Percentiles rank a stretch among this genome's conserved stretches.
Evolutionary conservation across 2,329 filamentous ascomycete species (phyloP).

Genomic region (Colletotrichum tanaceti): DNA sequence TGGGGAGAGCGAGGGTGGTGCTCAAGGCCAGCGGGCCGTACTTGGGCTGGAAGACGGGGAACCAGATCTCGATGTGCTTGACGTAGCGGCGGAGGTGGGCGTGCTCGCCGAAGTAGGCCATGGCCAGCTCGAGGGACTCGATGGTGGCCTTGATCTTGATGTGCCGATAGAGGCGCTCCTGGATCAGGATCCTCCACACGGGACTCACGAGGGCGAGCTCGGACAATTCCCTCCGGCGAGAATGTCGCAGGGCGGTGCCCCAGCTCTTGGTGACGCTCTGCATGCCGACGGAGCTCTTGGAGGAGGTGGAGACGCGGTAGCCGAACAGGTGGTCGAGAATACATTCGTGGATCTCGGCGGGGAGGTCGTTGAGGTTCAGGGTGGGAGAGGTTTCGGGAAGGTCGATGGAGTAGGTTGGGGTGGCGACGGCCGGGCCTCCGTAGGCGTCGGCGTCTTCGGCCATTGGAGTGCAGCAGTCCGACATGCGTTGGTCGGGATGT

Average conservation of each 20-base stretch:
- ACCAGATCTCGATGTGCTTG: slow-evolving; percentile 81
- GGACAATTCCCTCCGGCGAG: slow-evolving; percentile 74
- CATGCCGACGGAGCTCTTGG: slow-evolving; percentile 65
- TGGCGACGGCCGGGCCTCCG: slow-evolving; percentile 45
- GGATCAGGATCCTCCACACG: slow-evolving; percentile 75
- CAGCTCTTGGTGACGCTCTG: slow-evolving; percentile 68
- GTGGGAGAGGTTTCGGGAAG: slow-evolving; percentile 36
- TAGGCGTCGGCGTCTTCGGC: slow-evolving; percentile 46
- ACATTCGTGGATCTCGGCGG: slow-evolving; percentile 77
- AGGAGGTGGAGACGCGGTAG: slow-evolving; percentile 71
- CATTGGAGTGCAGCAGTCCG: slow-evolving; percentile 52
- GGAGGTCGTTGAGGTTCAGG: slow-evolving; percentile 62
- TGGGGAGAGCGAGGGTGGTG: slow-evolving; percentile 60
- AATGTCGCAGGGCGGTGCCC: slow-evolving; percentile 74
- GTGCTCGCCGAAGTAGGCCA: slow-evolving; percentile 69
- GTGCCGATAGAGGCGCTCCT: slow-evolving; percentile 78
- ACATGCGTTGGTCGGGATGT: slow-evolving; percentile 62
- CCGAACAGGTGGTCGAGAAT: slow-evolving; percentile 79
- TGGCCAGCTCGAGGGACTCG: slow-evolving; percentile 69
- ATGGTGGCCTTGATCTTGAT: slow-evolving; percentile 80
- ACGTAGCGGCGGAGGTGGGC: slow-evolving; percentile 72
- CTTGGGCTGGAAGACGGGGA: slow-evolving; percentile 76
- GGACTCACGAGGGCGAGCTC: slow-evolving; percentile 71
- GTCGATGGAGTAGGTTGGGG: slow-evolving; percentile 38
- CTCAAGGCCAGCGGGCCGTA: slow-evolving; percentile 57